Conservation (phyloP, 1,139 yeast genomes). For the Diutina scorzettiae region DNA sequence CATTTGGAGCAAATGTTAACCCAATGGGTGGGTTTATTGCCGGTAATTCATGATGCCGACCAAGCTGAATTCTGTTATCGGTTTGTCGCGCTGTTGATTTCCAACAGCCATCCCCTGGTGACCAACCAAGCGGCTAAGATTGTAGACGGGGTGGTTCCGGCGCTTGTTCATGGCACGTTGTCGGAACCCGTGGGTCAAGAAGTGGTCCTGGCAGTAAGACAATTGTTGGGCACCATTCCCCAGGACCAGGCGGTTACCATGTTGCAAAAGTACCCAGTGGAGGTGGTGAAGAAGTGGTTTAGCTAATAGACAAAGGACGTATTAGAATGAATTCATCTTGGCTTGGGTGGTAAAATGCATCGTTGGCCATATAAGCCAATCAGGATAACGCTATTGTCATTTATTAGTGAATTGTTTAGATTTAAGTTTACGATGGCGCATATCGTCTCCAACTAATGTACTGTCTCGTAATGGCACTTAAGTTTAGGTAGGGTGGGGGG, state of each 20-base stretch:
- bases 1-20: constrained; percentile 50
- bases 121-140: constrained; percentile 47
- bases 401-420: too few species aligned
- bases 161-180: constrained; percentile 56
- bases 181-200: constrained; percentile 60
- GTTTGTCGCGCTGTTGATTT: constrained; percentile 65
- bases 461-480: too few species aligned
- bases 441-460: too few species aligned
- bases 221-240: constrained; percentile 33
- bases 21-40: constrained; percentile 76
- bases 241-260: constrained; percentile 57
- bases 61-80: constrained; percentile 83
- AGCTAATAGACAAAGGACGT: background rate
- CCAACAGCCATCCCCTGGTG: constrained; percentile 54
- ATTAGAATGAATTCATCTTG: too few species aligned
- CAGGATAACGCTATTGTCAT: too few species aligned
- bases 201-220: constrained; percentile 49
- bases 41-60: constrained; percentile 73
- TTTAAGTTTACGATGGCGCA: too few species aligned
- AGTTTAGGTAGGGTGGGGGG: too few species aligned
- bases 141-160: constrained; percentile 67
- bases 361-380: too few species aligned
- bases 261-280: constrained; percentile 21
- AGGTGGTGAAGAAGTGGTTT: constrained; percentile 6
- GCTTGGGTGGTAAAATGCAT: too few species aligned